These are phyloP conservation scores for Polyporus tsugae DNA, from an alignment of 1,284 basidiomycete species.

Conservation along the genomic window DNA sequence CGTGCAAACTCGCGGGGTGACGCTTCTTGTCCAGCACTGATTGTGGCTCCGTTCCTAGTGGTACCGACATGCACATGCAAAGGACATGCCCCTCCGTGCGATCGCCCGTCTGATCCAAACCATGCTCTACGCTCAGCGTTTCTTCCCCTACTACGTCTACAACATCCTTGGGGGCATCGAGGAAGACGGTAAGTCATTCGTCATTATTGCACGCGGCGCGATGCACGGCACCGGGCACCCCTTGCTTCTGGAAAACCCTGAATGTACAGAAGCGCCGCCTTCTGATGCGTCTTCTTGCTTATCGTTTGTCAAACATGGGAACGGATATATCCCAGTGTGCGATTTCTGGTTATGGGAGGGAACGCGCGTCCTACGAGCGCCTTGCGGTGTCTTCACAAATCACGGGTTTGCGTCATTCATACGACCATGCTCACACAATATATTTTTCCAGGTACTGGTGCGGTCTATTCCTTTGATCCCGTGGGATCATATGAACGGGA, in stretches of 20 bases:
- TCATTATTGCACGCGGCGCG: not conserved
- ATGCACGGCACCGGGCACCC: slow-evolving; percentile 11
- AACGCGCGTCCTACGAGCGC: slow-evolving; percentile 16
- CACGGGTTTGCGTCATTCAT: slow-evolving; percentile 2
- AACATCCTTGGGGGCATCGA: slow-evolving; percentile 95
- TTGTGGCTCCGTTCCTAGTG: slow-evolving; percentile 60
- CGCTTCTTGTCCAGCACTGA: slow-evolving; percentile 17
- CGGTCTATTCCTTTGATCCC: slow-evolving; percentile 97
- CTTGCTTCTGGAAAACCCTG: slow-evolving; percentile 1
- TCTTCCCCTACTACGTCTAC: slow-evolving; percentile 97
- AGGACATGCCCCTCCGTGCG: slow-evolving; percentile 91
- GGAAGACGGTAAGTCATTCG: slow-evolving; percentile 91
- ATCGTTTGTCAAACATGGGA: slow-evolving; percentile 7
- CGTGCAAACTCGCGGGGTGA: slow-evolving; percentile 30
- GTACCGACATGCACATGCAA: slow-evolving; percentile 94
- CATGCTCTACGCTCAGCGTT: slow-evolving; percentile 92
- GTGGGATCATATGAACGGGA: slow-evolving; percentile 96
- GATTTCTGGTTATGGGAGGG: slow-evolving; percentile 3
- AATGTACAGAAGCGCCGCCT: not conserved
- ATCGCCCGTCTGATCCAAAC: slow-evolving; percentile 96
- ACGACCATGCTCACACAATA: slow-evolving; percentile 17
- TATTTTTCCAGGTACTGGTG: slow-evolving; percentile 75
- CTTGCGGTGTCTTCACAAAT: not conserved
- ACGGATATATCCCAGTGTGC: not conserved
- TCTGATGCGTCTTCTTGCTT: not conserved